A percentile compares a stretch with the other conserved stretches of the same genome.
These are phyloP conservation scores for Colletotrichum sp. DNA, from an alignment of 2,329 filamentous ascomycete genomes.

Conservation along the genomic window DNA sequence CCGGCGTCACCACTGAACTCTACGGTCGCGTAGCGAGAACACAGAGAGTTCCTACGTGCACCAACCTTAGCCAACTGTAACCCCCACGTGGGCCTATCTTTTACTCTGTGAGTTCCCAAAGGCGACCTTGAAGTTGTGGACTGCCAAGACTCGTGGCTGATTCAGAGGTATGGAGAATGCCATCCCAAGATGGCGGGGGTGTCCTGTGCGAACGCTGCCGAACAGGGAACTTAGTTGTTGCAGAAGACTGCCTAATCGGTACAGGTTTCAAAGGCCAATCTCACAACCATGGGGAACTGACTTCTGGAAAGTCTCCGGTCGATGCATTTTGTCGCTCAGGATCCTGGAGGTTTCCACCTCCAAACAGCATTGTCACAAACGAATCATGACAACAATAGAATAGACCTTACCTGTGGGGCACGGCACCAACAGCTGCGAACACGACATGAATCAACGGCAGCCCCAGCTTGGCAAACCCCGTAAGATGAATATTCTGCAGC, in stretches of 20 bases:
- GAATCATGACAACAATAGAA: neutral
- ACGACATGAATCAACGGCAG: neutral
- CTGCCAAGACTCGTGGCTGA: neutral
- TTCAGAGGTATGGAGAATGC: neutral
- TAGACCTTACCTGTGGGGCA: neutral
- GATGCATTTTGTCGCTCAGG: neutral
- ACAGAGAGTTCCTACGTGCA: neutral
- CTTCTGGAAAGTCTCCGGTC: neutral
- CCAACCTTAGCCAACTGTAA: neutral
- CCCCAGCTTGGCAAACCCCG: neutral
- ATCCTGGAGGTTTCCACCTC: neutral
- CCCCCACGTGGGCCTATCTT: neutral
- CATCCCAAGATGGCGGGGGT: neutral
- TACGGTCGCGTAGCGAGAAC: rapidly evolving
- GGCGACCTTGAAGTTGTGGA: neutral
- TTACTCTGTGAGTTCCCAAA: neutral
- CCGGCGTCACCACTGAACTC: neutral
- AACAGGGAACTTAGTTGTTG: neutral
- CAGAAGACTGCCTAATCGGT: neutral
- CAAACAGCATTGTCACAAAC: neutral
- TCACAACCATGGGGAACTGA: neutral
- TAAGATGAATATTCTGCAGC: neutral
- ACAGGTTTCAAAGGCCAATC: neutral
- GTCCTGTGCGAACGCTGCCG: neutral
- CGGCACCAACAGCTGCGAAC: neutral